Evolutionary conservation across 225 moss, liverwort and hornwort genomes (phyloP).

Genomic region (Pseudoscleropodium purum): DNA sequence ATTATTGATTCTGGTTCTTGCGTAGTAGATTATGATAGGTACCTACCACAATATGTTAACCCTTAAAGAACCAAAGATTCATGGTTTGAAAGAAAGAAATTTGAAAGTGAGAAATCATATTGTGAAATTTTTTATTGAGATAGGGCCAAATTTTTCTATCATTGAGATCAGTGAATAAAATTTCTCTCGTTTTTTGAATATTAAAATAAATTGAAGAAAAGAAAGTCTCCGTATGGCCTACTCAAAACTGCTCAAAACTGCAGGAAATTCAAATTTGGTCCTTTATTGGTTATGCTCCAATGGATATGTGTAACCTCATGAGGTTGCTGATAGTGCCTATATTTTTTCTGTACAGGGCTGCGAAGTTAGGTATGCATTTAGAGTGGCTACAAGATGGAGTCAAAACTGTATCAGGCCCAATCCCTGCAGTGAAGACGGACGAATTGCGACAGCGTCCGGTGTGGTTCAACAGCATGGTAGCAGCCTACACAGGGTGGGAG

Average conservation of each 20-base stretch:
- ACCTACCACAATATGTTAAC: neutral
- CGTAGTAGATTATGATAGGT: neutral
- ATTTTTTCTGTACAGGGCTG: slow-evolving; percentile 41
- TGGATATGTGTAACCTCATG: neutral
- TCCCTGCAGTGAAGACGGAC: slow-evolving; percentile 74
- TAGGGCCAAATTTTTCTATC: neutral
- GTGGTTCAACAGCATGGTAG: slow-evolving; percentile 99
- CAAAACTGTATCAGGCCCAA: slow-evolving; percentile 79
- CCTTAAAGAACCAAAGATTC: neutral
- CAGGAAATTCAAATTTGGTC: too few relatives aligned
- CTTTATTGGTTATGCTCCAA: neutral
- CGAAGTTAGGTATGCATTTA: slow-evolving; percentile 74
- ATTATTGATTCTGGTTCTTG: neutral
- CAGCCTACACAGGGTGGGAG: slow-evolving; percentile 96
- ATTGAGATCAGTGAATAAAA: neutral
- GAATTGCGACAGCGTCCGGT: slow-evolving; percentile 66
- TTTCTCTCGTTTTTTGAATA: neutral
- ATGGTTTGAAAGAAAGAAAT: neutral
- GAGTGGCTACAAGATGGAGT: slow-evolving; percentile 91
- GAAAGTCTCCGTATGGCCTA: neutral
- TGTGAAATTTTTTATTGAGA: neutral
- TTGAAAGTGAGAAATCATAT: neutral
- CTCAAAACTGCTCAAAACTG: too few relatives aligned
- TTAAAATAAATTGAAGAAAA: neutral
- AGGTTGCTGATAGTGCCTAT: neutral